Base-by-base conservation (phyloP, 2,329 filamentous ascomycete species). In the Ascocoryne sarcoides region DNA sequence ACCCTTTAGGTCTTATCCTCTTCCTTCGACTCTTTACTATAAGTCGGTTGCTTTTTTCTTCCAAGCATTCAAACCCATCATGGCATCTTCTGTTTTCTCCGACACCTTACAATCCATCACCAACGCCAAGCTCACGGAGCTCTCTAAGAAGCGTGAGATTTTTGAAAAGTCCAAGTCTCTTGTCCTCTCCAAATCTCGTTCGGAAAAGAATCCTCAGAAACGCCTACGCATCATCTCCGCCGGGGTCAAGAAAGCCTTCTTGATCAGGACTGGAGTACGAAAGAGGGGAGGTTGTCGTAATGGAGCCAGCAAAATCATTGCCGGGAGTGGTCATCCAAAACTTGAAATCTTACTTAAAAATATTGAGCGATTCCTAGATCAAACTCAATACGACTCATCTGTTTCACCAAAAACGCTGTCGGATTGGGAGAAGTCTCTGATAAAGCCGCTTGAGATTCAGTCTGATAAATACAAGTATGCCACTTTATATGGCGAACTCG, bases 381-480 rank as follows among this genome's bases (percentile, higher is more conserved):
- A 78, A 51, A 68, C 70, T 16, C 54, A 62, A 14, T 65, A 71
- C 42, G 74, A 79, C 51, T 65, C 66, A 2, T 73, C 72, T 0
- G 62, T 79, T 15, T 70, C 71, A 0, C 50, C 65, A 9, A 50
- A 58, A 15, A 62, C 67, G 15, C 45, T 79, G 5, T 48, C 53
- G 1, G 63, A 65, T 32, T 74, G 68, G 58, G 66, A 76, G 46
- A 47, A 56, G 10, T 60, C 64, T 17, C 52, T 79, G n/a, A 58
- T 65, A 23, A 55, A 63, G 18, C 65, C 68, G 23, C 48, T 79
- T 4, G 54, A 63, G 10, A 61, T 67, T n/a, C 64, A 75, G 47
- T 65, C 65, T n/a, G 62, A 67, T 36, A 74, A 70, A 43, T 69
- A 75, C 48, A 64, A 72, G 14, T 73, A 76, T 51, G 74, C 74